Percentiles rank a stretch among this genome's conserved stretches.
phyloP scores from a whole-genome alignment of 2,329 filamentous ascomycete genomes.

The Pseudogymnoascus sp. region DNA sequence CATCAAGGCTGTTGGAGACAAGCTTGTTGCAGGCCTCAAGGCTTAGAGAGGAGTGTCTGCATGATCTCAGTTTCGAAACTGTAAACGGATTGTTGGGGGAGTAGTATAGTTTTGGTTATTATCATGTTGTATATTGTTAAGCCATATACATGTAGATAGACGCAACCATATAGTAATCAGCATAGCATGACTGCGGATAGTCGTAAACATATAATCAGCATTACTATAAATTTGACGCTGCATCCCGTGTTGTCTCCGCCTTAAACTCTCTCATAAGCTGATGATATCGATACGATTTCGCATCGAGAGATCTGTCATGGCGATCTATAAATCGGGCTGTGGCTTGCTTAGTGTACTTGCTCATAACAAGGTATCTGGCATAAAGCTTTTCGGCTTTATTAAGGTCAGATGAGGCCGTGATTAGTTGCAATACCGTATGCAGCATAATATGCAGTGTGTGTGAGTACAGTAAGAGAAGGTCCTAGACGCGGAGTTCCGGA shows the following conservation, averaged over 20 bases:
- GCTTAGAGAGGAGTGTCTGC: neutral
- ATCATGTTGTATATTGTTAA: neutral
- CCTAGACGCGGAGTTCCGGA: neutral
- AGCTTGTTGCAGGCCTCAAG: slow-evolving; percentile 5
- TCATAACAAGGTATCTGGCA: neutral
- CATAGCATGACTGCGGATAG: neutral
- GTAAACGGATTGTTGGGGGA: neutral
- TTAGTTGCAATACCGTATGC: neutral
- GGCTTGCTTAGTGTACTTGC: neutral
- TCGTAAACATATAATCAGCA: neutral
- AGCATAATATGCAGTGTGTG: neutral
- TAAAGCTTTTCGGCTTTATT: neutral
- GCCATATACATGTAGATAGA: neutral
- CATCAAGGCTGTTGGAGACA: slow-evolving; percentile 2
- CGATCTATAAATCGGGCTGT: neutral
- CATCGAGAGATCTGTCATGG: neutral
- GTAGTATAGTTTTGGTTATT: neutral
- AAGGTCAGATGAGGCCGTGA: neutral
- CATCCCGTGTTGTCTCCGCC: neutral
- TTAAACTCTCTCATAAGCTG: neutral
- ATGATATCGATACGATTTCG: neutral
- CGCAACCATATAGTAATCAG: neutral
- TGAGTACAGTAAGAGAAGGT: neutral
- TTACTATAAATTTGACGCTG: neutral
- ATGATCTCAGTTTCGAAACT: neutral